Evolutionary conservation across 164 flowering plant species (phyloP).

Genomic region (Cinnamomum micranthum): DNA sequence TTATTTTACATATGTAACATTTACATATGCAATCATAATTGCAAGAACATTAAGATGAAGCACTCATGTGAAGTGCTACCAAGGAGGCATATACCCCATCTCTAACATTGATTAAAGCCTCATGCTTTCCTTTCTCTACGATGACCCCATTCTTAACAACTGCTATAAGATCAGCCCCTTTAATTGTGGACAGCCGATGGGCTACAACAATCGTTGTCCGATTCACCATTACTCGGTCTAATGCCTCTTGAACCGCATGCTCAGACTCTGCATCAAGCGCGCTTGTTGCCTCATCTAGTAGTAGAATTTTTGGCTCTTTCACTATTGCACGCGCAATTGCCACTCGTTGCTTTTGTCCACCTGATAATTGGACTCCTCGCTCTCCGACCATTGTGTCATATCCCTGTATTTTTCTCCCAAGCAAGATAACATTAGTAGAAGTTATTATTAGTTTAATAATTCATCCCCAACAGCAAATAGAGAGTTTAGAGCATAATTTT

Average conservation of each 20-base stretch:
- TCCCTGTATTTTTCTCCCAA: conserved; percentile 9
- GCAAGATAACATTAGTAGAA: neutral
- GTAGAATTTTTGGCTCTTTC: conserved; percentile 17
- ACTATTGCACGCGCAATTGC: conserved; percentile 23
- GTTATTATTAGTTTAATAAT: neutral
- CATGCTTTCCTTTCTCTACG: conserved; percentile 23
- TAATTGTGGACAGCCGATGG: conserved; percentile 18
- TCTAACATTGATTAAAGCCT: conserved; percentile 10
- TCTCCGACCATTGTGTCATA: conserved; percentile 24
- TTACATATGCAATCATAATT: neutral
- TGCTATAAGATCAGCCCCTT: conserved; percentile 16
- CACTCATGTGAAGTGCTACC: conserved; percentile 19
- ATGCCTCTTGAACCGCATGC: conserved; percentile 19
- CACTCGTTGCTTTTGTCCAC: conserved; percentile 23
- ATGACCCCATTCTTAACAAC: conserved; percentile 23
- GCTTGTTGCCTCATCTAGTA: conserved; percentile 20
- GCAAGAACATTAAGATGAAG: conserved; percentile 2
- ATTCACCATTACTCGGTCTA: conserved; percentile 15
- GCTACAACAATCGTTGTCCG: conserved; percentile 22
- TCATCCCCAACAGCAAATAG: neutral
- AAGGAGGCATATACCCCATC: conserved; percentile 22
- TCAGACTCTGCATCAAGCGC: conserved; percentile 24
- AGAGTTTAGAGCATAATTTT: neutral
- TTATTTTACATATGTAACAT: no score
- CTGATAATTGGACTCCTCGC: conserved; percentile 18